phyloP scores from a whole-genome alignment of 352 stramenopile species.

The Phytophthora rubi region DNA sequence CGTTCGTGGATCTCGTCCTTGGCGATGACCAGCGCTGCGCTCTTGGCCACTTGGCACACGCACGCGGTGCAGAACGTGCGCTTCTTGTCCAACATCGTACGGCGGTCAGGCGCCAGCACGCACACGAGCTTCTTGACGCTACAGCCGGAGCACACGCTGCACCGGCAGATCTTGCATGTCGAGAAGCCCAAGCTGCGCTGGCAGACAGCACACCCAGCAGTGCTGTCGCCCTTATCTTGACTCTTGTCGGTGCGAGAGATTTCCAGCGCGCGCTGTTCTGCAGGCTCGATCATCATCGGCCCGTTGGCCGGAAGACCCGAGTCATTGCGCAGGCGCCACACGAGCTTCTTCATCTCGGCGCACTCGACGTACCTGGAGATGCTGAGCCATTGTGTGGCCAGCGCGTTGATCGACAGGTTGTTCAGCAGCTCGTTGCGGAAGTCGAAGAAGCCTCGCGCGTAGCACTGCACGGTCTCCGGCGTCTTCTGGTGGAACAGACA shows the following conservation, averaged over 20 bases:
- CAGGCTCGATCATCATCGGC: constrained; percentile 27
- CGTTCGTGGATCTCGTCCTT: constrained; percentile 34
- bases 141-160: constrained; percentile 40
- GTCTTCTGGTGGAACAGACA: constrained; percentile 53
- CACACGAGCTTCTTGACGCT: constrained; percentile 48
- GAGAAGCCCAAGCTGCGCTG: constrained; percentile 28
- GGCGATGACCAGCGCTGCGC: constrained; percentile 36
- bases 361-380: constrained; percentile 45
- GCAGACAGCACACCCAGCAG: constrained; percentile 13
- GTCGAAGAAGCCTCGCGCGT: constrained; percentile 54
- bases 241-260: constrained; percentile 6
- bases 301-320: constrained; percentile 31
- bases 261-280: not conserved
- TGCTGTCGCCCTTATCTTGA: not conserved
- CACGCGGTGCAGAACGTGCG: constrained; percentile 48
- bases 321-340: constrained; percentile 52
- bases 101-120: constrained; percentile 45
- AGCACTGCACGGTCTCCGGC: constrained; percentile 50
- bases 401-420: constrained; percentile 42
- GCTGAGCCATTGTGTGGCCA: constrained; percentile 52
- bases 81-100: constrained; percentile 42
- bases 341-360: constrained; percentile 73
- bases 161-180: constrained; percentile 38
- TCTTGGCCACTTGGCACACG: constrained; percentile 33
- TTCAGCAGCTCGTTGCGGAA: constrained; percentile 54